Evolutionary conservation across 2,329 filamentous ascomycete species (phyloP).

Genomic region (Macrophomina pseudophaseolina): DNA sequence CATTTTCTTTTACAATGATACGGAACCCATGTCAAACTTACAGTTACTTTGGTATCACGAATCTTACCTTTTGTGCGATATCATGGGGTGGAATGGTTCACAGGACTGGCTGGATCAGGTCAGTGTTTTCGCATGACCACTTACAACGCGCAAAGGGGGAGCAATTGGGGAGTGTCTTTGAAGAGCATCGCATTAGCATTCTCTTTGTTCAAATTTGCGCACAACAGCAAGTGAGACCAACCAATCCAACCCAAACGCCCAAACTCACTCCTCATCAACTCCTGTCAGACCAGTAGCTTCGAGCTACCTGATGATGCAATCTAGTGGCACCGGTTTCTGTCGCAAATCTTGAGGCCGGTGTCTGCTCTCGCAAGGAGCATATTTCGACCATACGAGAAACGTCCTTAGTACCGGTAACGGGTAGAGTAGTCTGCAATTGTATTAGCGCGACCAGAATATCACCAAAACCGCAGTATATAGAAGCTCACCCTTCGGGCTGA

Average conservation of each 20-base stretch:
- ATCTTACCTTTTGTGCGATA: too few species aligned
- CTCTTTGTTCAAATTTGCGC: constrained; percentile 1
- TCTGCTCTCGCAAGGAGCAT: too few species aligned
- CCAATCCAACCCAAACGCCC: constrained; percentile 21
- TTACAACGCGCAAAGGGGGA: neutral
- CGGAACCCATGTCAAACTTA: too few species aligned
- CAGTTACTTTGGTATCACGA: too few species aligned
- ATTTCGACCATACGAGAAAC: neutral
- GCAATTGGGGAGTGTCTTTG: neutral
- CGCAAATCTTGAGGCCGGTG: neutral
- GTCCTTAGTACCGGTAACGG: constrained; percentile 66
- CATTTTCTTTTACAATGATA: too few species aligned
- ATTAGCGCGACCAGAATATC: neutral
- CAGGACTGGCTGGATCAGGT: neutral
- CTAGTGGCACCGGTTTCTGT: neutral
- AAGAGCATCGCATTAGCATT: constrained; percentile 18
- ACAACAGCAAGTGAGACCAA: constrained; percentile 21
- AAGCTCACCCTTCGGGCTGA: constrained; percentile 82
- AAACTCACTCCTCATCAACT: neutral
- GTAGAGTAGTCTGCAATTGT: constrained; percentile 60
- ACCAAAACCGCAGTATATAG: constrained; percentile 42
- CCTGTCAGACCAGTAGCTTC: neutral
- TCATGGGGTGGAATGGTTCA: too few species aligned
- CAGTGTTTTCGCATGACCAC: neutral
- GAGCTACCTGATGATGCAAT: neutral